Evolutionary conservation across 345 rosid species (phyloP).

Genomic region (Hibiscus syriacus): DNA sequence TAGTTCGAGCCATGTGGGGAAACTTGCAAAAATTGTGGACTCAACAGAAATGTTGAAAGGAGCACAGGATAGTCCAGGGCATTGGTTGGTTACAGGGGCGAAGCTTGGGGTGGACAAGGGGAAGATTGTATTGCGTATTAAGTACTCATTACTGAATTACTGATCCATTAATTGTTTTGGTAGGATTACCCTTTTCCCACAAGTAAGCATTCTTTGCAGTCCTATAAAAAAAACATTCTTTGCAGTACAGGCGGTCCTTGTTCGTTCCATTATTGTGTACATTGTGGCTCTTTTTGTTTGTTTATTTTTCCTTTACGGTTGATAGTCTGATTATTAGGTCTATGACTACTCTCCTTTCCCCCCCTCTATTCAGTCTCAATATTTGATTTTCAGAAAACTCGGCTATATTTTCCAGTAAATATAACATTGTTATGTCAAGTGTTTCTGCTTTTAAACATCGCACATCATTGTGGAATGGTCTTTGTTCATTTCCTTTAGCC

Average conservation of each 20-base stretch:
- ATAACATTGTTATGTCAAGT: not conserved
- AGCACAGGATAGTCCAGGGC: constrained; percentile 90
- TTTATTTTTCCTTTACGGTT: constrained; percentile 1
- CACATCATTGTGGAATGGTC: not conserved
- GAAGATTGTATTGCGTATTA: constrained; percentile 76
- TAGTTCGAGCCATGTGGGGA: constrained; percentile 42
- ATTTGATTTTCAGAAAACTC: not conserved
- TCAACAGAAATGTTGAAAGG: constrained; percentile 80
- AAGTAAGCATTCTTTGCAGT: constrained; percentile 29
- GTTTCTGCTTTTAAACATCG: not conserved
- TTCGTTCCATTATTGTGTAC: constrained; percentile 41
- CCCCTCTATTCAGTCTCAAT: not conserved
- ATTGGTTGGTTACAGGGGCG: constrained; percentile 96
- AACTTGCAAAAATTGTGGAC: constrained; percentile 75
- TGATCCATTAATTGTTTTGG: constrained; percentile 25
- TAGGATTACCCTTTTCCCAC: constrained; percentile 21
- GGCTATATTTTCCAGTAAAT: constrained; percentile 4
- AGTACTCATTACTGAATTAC: constrained; percentile 89
- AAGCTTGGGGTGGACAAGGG: constrained; percentile 96
- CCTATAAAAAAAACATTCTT: constrained; percentile 57
- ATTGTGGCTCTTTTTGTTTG: constrained; percentile 26
- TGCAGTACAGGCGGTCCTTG: constrained; percentile 38
- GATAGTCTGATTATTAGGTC: not conserved
- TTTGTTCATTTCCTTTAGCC: not conserved
- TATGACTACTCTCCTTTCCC: not conserved